phyloP scores from a whole-genome alignment of 1,139 yeast genomes.

The Pichia sp. region DNA sequence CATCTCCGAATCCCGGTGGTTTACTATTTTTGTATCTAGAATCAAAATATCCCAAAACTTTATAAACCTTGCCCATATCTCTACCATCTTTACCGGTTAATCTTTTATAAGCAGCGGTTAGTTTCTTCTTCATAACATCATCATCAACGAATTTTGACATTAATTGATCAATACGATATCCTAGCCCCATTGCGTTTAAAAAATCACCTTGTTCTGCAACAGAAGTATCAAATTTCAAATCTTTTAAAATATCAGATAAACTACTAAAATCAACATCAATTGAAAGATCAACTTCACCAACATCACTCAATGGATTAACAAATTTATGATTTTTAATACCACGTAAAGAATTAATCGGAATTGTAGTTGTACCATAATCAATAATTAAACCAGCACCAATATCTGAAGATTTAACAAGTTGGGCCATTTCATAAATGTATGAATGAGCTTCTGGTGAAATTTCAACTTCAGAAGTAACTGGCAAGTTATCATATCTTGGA shows the following conservation, averaged over 20 bases:
- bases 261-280: constrained; percentile 69
- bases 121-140: constrained; percentile 37
- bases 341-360: constrained; percentile 65
- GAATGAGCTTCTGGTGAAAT: constrained; percentile 70
- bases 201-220: constrained; percentile 78
- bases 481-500: constrained; percentile 48
- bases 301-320: constrained; percentile 68
- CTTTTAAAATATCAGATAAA: constrained; percentile 19
- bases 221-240: constrained; percentile 30
- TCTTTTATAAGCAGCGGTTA: constrained; percentile 56
- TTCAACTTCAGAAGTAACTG: constrained; percentile 58
- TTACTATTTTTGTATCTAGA: constrained; percentile 29
- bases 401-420: constrained; percentile 31
- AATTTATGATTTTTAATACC: constrained; percentile 71
- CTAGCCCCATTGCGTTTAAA: constrained; percentile 72
- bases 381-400: constrained; percentile 64
- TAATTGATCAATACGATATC: constrained; percentile 57
- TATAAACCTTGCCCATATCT: constrained; percentile 75
- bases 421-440: constrained; percentile 42
- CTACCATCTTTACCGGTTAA: constrained; percentile 56
- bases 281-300: constrained; percentile 79
- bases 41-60: constrained; percentile 62
- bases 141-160: constrained; percentile 31
- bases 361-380: constrained; percentile 68
- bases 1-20: constrained; percentile 40